These are phyloP conservation scores for Gastrolobium bilobum DNA, from an alignment of 306 rosid genomes.

Conservation along the genomic window DNA sequence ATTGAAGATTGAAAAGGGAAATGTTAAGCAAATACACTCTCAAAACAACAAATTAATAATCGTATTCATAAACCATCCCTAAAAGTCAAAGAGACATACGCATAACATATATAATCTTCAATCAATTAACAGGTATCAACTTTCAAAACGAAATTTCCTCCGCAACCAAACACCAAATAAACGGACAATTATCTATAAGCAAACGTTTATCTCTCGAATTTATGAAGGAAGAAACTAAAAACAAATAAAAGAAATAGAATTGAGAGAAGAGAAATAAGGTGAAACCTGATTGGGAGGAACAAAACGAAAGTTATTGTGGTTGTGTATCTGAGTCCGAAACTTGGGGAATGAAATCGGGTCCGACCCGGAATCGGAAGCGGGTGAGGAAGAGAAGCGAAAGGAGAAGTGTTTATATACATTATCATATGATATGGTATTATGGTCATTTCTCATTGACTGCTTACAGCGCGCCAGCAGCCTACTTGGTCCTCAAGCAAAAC, in stretches of 20 bases:
- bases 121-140: background rate
- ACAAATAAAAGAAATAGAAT: background rate
- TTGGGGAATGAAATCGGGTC: background rate
- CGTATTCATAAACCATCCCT: background rate
- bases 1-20: background rate
- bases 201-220: background rate
- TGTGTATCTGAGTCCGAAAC: background rate
- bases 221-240: background rate
- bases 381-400: background rate
- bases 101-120: background rate
- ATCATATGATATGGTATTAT: too few species aligned
- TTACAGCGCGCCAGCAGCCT: background rate
- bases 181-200: background rate
- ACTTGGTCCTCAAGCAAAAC: slow-evolving; percentile 36
- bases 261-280: background rate
- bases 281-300: background rate
- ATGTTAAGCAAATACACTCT: too few species aligned
- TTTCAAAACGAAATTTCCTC: background rate
- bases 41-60: too few species aligned
- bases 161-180: background rate
- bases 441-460: too few species aligned
- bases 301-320: background rate
- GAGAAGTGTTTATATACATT: background rate
- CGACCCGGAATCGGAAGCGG: background rate
- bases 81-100: background rate